Percentiles rank a stretch among this genome's conserved stretches.
These are phyloP conservation scores for Arachnopeziza araneosa DNA, from an alignment of 2,329 filamentous ascomycete species.

Conservation along the genomic window DNA sequence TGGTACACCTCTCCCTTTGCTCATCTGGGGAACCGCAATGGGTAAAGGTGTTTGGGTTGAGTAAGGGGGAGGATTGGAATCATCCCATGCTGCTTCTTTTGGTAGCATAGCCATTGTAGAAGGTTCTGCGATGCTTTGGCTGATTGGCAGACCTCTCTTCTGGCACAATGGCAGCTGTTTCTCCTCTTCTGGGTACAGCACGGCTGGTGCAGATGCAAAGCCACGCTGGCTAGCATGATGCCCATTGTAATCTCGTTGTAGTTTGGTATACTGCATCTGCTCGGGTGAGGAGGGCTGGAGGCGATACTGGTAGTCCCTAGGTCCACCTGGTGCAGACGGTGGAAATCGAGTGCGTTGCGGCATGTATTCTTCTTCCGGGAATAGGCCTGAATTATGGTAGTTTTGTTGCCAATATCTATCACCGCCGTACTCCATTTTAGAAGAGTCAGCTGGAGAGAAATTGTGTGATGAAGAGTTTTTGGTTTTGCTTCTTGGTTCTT, in stretches of 20 bases:
- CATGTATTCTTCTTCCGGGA: neutral
- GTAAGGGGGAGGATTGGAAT: neutral
- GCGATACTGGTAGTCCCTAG: neutral
- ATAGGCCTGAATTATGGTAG: neutral
- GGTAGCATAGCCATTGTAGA: neutral
- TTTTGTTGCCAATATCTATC: neutral
- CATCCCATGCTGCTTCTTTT: neutral
- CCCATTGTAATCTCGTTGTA: neutral
- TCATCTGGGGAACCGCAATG: slow-evolving; percentile 11
- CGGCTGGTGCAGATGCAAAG: neutral
- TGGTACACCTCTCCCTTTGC: slow-evolving; percentile 10
- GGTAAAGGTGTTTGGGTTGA: slow-evolving; percentile 1
- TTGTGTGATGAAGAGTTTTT: neutral
- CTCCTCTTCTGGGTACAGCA: neutral
- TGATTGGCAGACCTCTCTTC: neutral
- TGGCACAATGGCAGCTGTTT: neutral
- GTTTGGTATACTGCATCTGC: neutral
- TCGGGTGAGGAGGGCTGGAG: neutral
- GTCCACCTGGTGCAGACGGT: neutral
- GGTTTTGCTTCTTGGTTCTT: neutral
- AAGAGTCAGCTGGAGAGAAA: neutral
- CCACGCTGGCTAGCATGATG: neutral
- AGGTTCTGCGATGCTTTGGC: neutral
- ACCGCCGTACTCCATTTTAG: neutral
- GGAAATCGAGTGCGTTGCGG: neutral